Evolutionary conservation across 257 asterid species (phyloP).

Genomic region (Prunella vulgaris): DNA sequence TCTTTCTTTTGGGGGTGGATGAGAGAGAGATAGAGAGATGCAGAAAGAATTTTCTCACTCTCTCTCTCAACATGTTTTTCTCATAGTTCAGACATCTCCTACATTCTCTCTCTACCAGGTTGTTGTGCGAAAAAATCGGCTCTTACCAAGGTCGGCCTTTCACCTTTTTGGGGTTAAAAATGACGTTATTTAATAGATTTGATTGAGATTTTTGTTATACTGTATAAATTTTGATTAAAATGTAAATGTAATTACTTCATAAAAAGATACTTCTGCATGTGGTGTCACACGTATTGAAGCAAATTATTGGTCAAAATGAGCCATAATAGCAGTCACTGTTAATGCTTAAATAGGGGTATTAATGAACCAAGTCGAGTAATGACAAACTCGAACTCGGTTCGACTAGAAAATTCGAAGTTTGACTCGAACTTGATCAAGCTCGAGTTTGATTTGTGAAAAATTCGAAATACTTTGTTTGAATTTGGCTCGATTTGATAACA

Average conservation of each 20-base stretch:
- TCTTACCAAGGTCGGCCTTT: not conserved
- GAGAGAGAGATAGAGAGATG: conserved; percentile 1
- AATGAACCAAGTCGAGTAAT: too few relatives aligned
- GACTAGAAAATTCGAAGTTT: too few relatives aligned
- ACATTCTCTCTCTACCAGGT: conserved; percentile 5
- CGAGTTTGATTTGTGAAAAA: too few relatives aligned
- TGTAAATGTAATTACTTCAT: not conserved
- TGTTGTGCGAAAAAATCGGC: not conserved
- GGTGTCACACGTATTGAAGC: too few relatives aligned
- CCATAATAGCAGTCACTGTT: too few relatives aligned
- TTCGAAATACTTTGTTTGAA: too few relatives aligned
- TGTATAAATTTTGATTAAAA: not conserved
- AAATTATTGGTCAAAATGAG: too few relatives aligned
- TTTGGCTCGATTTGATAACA: too few relatives aligned
- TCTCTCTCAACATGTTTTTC: conserved; percentile 2
- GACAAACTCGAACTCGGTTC: too few relatives aligned
- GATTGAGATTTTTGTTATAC: not conserved
- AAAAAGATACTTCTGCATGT: too few relatives aligned
- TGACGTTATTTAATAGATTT: not conserved
- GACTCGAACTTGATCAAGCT: too few relatives aligned
- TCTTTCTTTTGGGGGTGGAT: not conserved
- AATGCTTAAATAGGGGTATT: too few relatives aligned
- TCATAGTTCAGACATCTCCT: conserved; percentile 7
- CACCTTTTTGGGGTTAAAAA: not conserved
- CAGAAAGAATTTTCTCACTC: not conserved